These are phyloP conservation scores for Houttuynia cordata DNA, from an alignment of 164 flowering plant genomes.

Conservation along the genomic window DNA sequence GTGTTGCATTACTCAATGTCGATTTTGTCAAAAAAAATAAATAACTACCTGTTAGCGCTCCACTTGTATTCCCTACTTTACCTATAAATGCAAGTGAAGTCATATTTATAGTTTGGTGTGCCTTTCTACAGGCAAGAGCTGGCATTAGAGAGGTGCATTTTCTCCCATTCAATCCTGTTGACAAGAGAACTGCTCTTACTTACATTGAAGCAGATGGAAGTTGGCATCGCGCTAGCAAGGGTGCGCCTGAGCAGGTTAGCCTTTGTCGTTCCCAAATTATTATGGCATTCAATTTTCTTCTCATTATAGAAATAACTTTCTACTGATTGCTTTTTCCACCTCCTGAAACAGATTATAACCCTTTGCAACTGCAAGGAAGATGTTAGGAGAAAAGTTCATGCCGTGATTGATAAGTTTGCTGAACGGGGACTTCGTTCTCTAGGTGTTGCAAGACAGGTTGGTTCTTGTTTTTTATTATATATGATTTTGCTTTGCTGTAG, in stretches of 20 bases:
- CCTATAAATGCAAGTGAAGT: too few species aligned
- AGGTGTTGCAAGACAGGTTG: constrained; percentile 30
- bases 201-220: constrained; percentile 26
- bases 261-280: background rate
- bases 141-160: constrained; percentile 30
- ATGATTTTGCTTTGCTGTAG: background rate
- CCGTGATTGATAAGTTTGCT: constrained; percentile 29
- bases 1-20: too few species aligned
- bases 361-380: constrained; percentile 31
- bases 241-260: constrained; percentile 33
- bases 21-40: too few species aligned
- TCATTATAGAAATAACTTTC: background rate
- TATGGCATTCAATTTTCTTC: background rate
- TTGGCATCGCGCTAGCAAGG: constrained; percentile 39
- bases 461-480: too few species aligned
- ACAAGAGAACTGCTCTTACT: constrained; percentile 34
- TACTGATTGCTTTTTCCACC: background rate
- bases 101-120: too few species aligned
- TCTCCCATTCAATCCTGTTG: constrained; percentile 36
- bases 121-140: constrained; percentile 21
- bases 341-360: constrained; percentile 14
- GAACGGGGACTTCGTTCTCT: constrained; percentile 33
- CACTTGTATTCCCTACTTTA: background rate
- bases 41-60: background rate
- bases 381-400: constrained; percentile 23